Percentiles rank a stretch among this genome's conserved stretches.
Evolutionary conservation across 768 basidiomycete species (phyloP).

Genomic region (Favolaschia claudopus): DNA sequence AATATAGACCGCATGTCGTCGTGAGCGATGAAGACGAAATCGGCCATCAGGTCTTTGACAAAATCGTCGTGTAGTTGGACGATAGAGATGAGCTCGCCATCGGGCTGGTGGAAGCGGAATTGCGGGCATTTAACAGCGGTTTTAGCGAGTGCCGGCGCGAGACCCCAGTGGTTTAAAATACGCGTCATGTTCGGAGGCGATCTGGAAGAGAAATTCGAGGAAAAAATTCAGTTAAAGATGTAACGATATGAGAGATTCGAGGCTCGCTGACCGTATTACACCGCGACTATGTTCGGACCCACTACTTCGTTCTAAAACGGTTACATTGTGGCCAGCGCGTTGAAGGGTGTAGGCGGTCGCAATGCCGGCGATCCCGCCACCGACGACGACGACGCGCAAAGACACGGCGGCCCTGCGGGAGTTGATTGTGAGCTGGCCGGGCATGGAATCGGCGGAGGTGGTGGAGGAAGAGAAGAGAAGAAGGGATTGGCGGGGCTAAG

Average conservation of each 20-base stretch:
- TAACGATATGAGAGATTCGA: background rate
- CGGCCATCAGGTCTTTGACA: slow-evolving; percentile 46
- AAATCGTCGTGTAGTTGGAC: slow-evolving; percentile 58
- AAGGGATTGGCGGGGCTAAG: background rate
- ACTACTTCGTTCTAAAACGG: slow-evolving; percentile 58
- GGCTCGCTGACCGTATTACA: slow-evolving; percentile 47
- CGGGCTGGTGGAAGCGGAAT: slow-evolving; percentile 34
- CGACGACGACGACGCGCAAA: slow-evolving; percentile 49
- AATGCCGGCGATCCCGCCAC: slow-evolving; percentile 61
- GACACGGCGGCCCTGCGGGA: slow-evolving; percentile 34
- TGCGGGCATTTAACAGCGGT: slow-evolving; percentile 44
- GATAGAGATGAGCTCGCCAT: slow-evolving; percentile 40
- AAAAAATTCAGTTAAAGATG: background rate
- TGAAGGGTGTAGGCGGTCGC: slow-evolving; percentile 62
- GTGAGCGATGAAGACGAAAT: slow-evolving; percentile 53
- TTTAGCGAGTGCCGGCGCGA: slow-evolving; percentile 50
- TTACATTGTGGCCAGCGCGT: slow-evolving; percentile 66
- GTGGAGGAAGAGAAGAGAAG: background rate
- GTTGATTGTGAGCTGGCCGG: slow-evolving; percentile 34
- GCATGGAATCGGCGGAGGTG: slow-evolving; percentile 33
- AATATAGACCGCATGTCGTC: slow-evolving; percentile 59
- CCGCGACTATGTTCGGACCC: slow-evolving; percentile 48
- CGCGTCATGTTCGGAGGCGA: slow-evolving; percentile 66
- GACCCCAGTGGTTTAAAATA: slow-evolving; percentile 63
- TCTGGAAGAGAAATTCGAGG: slow-evolving; percentile 25